phyloP scores from a whole-genome alignment of 352 stramenopile genomes.

The Globisporangium splendens region DNA sequence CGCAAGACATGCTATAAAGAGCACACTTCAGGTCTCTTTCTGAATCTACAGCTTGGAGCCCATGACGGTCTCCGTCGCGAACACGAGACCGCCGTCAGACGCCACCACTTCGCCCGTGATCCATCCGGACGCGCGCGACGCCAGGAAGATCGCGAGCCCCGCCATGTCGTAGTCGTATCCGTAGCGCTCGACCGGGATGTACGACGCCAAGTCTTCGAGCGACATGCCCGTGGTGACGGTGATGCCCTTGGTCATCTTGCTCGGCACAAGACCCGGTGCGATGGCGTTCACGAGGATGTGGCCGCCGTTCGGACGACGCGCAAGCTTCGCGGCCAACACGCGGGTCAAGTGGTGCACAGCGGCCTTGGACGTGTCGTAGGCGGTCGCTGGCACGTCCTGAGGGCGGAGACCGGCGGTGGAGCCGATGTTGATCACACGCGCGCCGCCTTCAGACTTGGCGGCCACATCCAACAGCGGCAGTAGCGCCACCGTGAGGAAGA shows the following conservation, averaged over 20 bases:
- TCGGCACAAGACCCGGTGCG: no score
- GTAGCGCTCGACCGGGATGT: slow-evolving; percentile 81
- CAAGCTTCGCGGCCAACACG: no score
- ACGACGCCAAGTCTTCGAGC: slow-evolving; percentile 15
- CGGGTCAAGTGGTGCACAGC: no score
- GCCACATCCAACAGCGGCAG: slow-evolving; percentile 86
- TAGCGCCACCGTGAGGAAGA: slow-evolving; percentile 89
- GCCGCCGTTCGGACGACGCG: no score
- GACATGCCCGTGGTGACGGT: no score
- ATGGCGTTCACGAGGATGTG: no score
- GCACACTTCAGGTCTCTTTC: no score
- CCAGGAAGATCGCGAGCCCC: slow-evolving; percentile 90
- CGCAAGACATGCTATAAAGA: no score
- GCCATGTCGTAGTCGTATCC: slow-evolving; percentile 91
- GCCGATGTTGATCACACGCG: slow-evolving; percentile 1
- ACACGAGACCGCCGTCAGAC: slow-evolving; percentile 87
- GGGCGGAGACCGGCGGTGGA: no score
- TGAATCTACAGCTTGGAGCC: slow-evolving; percentile 23
- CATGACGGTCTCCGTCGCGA: slow-evolving; percentile 40
- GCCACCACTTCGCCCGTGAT: slow-evolving; percentile 90
- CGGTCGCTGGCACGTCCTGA: no score
- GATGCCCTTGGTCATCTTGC: no score
- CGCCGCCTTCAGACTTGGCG: slow-evolving; percentile 30
- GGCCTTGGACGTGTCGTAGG: no score
- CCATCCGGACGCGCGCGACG: slow-evolving; percentile 86